Evolutionary conservation across 2,329 filamentous ascomycete species (phyloP), one percentile per base, ranked within the genome.

Genomic region (Tolypocladium pustulatum): DNA sequence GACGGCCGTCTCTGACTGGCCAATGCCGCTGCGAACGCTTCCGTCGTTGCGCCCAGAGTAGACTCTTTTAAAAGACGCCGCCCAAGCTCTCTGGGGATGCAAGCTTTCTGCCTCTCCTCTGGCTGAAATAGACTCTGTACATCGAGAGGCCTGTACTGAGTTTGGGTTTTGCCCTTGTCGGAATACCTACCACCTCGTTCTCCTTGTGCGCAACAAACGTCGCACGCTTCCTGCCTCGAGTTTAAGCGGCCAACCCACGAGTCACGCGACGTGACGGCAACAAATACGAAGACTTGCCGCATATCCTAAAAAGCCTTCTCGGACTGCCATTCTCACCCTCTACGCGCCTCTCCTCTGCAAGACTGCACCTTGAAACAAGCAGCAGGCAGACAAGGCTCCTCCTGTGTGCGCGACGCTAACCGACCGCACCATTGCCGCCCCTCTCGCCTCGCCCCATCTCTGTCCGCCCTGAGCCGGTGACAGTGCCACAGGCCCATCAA

Each of bases 1-100:
- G 57, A 55, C 38, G 36, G 51, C 5, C 54, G 51, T 56, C 22
- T 62, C 56, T 66, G 51, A 66, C 60, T 66, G 64, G 64, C 54
- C 57, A 25, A 57, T 56, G 37, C 22, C 30, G 40, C 32, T 27
- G 46, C 36, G 43, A 13, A 17, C 27, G 54, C 56, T 55, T 62
- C 61, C 55, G 56, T 58, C 57, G 59, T 61, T 58, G 51, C 61
- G 62, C 57, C 57, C 63, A 61, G 60, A 38, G 9, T 10, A 27
- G 52, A 32, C 32, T 41, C 49, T 56, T 54, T 43, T 58, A 58
- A 38, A 51, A 58, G 60, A 55, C 46, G n/a, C 38, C 46, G 30
- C 37, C 12, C 20, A 34, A 36, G 41, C 41, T 37, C 55, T 55
- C 25, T 1, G 5, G 37, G n/a, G 10, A 12, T n/a, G 22, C 46